Evolutionary conservation across 202 grass and related monocot species (phyloP).

Genomic region (Cymbopogon flexuosus): DNA sequence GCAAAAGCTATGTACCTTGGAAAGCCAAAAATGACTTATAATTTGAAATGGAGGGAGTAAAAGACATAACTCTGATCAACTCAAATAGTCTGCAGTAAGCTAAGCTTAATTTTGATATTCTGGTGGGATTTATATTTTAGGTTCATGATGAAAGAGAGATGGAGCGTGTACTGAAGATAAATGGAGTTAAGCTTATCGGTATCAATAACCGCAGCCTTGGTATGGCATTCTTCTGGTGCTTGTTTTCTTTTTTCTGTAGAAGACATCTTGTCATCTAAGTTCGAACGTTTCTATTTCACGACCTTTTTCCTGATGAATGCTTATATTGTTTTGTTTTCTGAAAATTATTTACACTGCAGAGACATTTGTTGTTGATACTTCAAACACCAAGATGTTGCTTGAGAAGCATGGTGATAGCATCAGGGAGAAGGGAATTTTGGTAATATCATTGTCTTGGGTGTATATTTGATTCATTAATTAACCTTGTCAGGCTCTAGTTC

Average conservation of each 20-base stretch:
- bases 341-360: neutral
- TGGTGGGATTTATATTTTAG: slow-evolving; percentile 33
- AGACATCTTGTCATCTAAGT: neutral
- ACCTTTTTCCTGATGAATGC: slow-evolving; percentile 15
- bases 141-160: slow-evolving; percentile 93
- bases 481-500: neutral
- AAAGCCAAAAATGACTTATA: neutral
- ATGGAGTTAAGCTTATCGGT: slow-evolving; percentile 88
- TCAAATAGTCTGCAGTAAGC: neutral
- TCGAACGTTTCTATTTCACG: neutral
- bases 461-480: neutral
- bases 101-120: slow-evolving; percentile 16
- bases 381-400: slow-evolving; percentile 67
- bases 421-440: slow-evolving; percentile 66
- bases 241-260: slow-evolving; percentile 7
- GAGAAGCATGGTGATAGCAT: slow-evolving; percentile 55
- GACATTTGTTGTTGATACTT: slow-evolving; percentile 83
- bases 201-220: slow-evolving; percentile 95
- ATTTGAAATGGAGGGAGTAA: neutral
- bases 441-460: neutral
- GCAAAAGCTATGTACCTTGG: neutral
- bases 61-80: slow-evolving; percentile 10
- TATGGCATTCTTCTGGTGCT: slow-evolving; percentile 37
- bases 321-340: neutral
- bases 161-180: slow-evolving; percentile 61